Base-by-base conservation (phyloP, 2,329 filamentous ascomycete species). In the Venturia carpophila region DNA sequence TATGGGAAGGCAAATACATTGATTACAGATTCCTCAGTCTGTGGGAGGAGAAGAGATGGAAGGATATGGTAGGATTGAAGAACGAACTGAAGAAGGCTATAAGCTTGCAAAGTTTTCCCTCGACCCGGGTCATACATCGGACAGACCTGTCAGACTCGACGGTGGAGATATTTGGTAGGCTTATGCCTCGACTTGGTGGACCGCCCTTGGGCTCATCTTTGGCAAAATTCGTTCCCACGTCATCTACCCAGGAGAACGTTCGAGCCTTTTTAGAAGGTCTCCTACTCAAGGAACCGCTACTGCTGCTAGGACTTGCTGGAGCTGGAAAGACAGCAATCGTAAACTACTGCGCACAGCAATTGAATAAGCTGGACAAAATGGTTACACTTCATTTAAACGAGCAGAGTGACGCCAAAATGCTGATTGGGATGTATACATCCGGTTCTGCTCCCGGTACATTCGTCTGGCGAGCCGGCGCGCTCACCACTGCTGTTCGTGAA, bases 331-430 rank as follows among this genome's bases (percentile, higher is more conserved):
- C 94, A 0, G 87, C 90, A 0, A 77, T 96, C 24, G 85, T 95
- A 17, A 89, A 91, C 68, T 88, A 97, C 73, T 83, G 93, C 67
- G 92, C 93, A 30, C 85, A 84, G 70, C 84, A 88, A 69, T 84
- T 97, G 65, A 90, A 89, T 67, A 91, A 91, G 76, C 84, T 90
- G 27, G 84, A 87, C 6, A 85, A 84, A 66, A 92, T 99, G 86
- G 89, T 99, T 63, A 97, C 93, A 3, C 81, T 99, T 39, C 93
- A 99, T 75, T 80, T 99, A 42, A 99, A 99, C 73, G 94, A 97
- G 76, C 95, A 99, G 75, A 97, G 92, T 2, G 94, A 99, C 76
- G 92, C 93, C 0, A 99, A 99, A 76, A 90, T 96, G 79, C 84
- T 99, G 49, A 86, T 99, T 68, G 94, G 94, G 3, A 86, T 97